Conservation (phyloP, 176 grass and related monocot genomes). For the Thalia dealbata region DNA sequence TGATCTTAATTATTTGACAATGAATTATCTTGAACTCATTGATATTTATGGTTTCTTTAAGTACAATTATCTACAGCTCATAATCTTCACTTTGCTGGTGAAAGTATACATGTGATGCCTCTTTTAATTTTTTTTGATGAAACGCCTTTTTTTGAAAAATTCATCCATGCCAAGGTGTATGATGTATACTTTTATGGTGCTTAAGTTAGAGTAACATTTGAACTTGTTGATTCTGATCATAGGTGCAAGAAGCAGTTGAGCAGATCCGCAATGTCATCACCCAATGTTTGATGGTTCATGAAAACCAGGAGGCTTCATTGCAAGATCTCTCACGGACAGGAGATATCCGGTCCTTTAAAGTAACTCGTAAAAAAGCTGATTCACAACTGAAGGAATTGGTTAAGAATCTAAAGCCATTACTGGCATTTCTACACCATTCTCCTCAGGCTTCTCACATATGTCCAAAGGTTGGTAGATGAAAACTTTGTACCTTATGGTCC, state of each 20-base stretch:
- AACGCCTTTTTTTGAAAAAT: no score
- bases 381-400: constrained; percentile 83
- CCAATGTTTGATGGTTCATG: constrained; percentile 56
- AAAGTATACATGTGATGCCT: no score
- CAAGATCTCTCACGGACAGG: constrained; percentile 73
- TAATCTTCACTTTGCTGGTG: no score
- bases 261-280: constrained; percentile 57
- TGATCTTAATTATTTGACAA: no score
- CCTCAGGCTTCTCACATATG: constrained; percentile 74
- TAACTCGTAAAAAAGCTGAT: constrained; percentile 70
- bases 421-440: constrained; percentile 58
- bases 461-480: constrained; percentile 43
- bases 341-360: constrained; percentile 74
- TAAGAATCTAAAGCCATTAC: constrained; percentile 67
- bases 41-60: no score
- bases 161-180: no score
- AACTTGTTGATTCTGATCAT: neutral
- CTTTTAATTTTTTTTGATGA: no score
- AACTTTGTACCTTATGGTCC: no score
- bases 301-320: constrained; percentile 70
- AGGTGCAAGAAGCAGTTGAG: constrained; percentile 72
- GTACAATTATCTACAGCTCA: no score
- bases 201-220: neutral
- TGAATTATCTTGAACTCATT: no score
- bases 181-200: no score